These are phyloP conservation scores for Sugiyamaella paludigena DNA, from an alignment of 1,139 yeast species.

Conservation along the genomic window DNA sequence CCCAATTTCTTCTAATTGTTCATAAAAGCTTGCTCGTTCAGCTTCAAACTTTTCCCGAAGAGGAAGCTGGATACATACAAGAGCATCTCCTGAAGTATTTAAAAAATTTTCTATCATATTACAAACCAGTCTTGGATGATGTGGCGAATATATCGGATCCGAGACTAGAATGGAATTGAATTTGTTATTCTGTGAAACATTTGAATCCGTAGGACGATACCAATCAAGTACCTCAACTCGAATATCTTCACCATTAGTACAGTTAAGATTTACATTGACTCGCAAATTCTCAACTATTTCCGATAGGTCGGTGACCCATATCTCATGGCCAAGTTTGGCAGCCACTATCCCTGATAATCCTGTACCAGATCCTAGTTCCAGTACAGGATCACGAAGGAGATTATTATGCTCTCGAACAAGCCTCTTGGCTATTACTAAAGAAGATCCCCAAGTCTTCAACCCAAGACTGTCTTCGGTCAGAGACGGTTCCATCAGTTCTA, in stretches of 20 bases:
- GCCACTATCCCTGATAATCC: conserved; percentile 79
- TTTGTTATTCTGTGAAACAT: conserved; percentile 21
- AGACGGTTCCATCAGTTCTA: conserved; percentile 73
- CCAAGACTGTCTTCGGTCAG: conserved; percentile 85
- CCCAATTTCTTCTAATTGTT: conserved; percentile 43
- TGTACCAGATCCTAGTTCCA: conserved; percentile 93
- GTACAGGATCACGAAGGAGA: conserved; percentile 44
- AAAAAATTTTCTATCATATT: conserved; percentile 51
- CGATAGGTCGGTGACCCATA: conserved; percentile 71
- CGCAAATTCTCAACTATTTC: conserved; percentile 69
- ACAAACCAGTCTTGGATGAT: conserved; percentile 74
- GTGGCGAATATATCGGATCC: conserved; percentile 83
- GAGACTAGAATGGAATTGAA: conserved; percentile 68
- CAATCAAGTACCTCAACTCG: conserved; percentile 68
- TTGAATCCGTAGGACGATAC: conserved; percentile 49
- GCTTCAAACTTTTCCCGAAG: conserved; percentile 61
- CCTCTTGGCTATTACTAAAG: conserved; percentile 63
- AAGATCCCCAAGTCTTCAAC: conserved; percentile 94
- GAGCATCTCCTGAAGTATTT: conserved; percentile 35
- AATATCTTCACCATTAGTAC: conserved; percentile 30
- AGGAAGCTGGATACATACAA: conserved; percentile 70
- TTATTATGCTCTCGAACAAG: conserved; percentile 38
- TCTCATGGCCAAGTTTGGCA: conserved; percentile 48
- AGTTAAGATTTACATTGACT: conserved; percentile 56
- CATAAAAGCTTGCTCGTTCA: conserved; percentile 64